Evolutionary conservation across 805 yeast genomes (phyloP).

Genomic region (Ogataea haglerorum): DNA sequence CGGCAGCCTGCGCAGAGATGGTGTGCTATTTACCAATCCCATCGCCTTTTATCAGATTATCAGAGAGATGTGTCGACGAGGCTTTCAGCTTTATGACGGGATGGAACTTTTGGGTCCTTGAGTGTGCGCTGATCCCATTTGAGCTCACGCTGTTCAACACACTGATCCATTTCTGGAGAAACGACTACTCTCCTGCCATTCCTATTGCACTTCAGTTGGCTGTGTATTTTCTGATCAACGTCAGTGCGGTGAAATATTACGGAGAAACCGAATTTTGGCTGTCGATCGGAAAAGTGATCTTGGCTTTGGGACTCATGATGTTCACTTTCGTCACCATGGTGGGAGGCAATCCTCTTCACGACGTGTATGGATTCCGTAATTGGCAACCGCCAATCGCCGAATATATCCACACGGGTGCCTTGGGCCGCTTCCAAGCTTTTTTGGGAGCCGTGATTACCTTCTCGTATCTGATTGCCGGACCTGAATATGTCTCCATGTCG

Average conservation of each 20-base stretch:
- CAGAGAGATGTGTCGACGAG: constrained; percentile 45
- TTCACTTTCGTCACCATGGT: constrained; percentile 47
- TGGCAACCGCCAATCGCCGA: constrained; percentile 35
- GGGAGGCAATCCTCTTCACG: constrained; percentile 48
- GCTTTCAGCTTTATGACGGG: constrained; percentile 46
- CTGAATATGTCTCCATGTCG: constrained; percentile 46
- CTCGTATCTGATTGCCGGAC: constrained; percentile 45
- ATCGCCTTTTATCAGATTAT: constrained; percentile 45
- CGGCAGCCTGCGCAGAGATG: constrained; percentile 44
- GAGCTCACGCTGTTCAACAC: constrained; percentile 47
- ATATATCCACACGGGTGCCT: constrained; percentile 38
- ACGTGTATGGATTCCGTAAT: constrained; percentile 35
- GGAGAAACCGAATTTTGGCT: constrained; percentile 51
- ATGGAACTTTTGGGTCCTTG: constrained; percentile 49
- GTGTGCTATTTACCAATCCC: constrained; percentile 46
- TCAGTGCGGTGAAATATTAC: constrained; percentile 42
- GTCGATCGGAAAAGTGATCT: constrained; percentile 40
- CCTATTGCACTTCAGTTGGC: constrained; percentile 41
- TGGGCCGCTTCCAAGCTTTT: constrained; percentile 47
- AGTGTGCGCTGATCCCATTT: constrained; percentile 47
- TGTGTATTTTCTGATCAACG: constrained; percentile 40
- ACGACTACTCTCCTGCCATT: constrained; percentile 44
- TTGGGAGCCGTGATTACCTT: constrained; percentile 41
- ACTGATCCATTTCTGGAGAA: constrained; percentile 46
- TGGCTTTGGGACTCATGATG: constrained; percentile 42